phyloP scores from a whole-genome alignment of 306 rosid species.

The Argentina anserina region DNA sequence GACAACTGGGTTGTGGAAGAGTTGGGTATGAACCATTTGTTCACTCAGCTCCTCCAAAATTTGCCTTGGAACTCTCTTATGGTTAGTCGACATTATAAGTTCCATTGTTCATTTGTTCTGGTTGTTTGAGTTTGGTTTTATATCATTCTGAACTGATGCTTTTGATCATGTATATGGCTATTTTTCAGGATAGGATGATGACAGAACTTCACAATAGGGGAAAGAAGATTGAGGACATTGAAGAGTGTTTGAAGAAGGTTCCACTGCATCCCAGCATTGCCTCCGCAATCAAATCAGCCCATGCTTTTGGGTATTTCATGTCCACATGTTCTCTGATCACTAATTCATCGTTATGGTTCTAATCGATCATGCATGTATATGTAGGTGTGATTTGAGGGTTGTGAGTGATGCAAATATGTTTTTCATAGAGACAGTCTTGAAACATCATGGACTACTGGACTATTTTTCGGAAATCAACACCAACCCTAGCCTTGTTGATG shows the following conservation, averaged over 20 bases:
- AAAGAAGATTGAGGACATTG: conserved; percentile 45
- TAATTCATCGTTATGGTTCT: neutral
- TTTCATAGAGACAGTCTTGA: conserved; percentile 56
- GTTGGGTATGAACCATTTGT: conserved; percentile 38
- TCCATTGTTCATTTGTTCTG: neutral
- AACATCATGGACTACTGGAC: conserved; percentile 43
- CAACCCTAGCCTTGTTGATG: conserved; percentile 52
- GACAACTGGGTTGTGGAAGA: conserved; percentile 69
- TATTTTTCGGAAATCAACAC: conserved; percentile 51
- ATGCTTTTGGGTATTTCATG: conserved; percentile 44
- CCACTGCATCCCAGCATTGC: conserved; percentile 49
- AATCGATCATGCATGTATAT: neutral
- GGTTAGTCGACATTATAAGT: conserved; percentile 27
- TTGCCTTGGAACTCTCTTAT: conserved; percentile 59
- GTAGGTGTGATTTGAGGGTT: conserved; percentile 65
- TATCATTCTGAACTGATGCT: neutral
- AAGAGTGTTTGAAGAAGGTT: conserved; percentile 35
- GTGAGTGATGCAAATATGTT: conserved; percentile 62
- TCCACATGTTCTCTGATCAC: neutral
- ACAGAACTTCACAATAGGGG: conserved; percentile 48
- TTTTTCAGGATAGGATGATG: conserved; percentile 56
- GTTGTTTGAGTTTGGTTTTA: neutral
- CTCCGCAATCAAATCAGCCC: conserved; percentile 49
- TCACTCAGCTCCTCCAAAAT: conserved; percentile 51
- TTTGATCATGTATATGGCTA: neutral